Base-by-base conservation (phyloP, 1,284 basidiomycete genomes). In the Agaricales sp. region DNA sequence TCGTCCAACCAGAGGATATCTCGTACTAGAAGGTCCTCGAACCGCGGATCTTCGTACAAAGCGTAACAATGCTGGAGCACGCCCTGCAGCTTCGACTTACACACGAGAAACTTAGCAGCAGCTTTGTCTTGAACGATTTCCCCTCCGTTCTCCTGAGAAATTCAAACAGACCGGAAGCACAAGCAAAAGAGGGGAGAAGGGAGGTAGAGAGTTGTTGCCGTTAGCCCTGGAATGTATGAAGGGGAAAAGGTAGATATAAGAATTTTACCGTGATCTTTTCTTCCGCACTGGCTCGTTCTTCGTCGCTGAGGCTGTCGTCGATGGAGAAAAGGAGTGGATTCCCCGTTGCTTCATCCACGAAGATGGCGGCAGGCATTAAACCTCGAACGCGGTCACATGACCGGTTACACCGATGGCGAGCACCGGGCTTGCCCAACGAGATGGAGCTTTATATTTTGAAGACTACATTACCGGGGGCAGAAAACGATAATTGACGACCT, bases 301-400 rank as follows among this genome's bases (percentile, higher is more conserved):
- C 30, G 30, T 35, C n/a, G 11, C n/a, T 8, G 30, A 35, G 30
- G n/a, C 30, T 35, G 8, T 41, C 8, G 19, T 41, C 8, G 18
- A 41, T 41, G 19, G 8, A 16, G 39, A 41, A 41, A 20, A 6
- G 8, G 8, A 41, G n/a, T 4, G 39, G 39, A 4, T 16, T 8
- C 8, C 18, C 8, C 4, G 39, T 20, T 4, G 13, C 39, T 6
- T 18, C 16, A 16, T 41, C 16, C 19, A 41, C 39, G 39, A 41
- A 41, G 19, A 41, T 41, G 39, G 39, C 39, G 39, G 39, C 4
- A 41, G 39, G 8, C 39, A 41, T 41, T 6, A 41, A 41, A 30
- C 8, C n/a, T 8, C 8, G 39, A 41, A 41, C 39, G 39, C 39
- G 39, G 19, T 41, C 39, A 41, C 39, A 20, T 41, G 39, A 30